These are phyloP conservation scores for Medicago lupulina DNA, from an alignment of 306 rosid species.

Conservation along the genomic window DNA sequence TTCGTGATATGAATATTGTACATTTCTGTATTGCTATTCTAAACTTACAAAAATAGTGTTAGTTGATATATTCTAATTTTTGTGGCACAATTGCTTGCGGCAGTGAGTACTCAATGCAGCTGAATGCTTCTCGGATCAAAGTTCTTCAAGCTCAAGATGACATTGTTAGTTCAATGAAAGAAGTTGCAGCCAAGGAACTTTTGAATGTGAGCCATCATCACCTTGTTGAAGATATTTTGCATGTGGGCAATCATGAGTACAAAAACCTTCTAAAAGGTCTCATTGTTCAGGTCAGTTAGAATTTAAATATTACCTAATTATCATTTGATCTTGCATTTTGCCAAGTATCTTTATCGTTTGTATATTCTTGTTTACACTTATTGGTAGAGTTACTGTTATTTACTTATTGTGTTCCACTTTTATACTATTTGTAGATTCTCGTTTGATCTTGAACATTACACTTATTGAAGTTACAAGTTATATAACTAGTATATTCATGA, in stretches of 20 bases:
- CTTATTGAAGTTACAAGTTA: too few relatives aligned
- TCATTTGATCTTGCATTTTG: conserved; percentile 25
- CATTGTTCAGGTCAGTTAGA: conserved; percentile 77
- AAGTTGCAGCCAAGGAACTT: conserved; percentile 76
- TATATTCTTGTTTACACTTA: background rate
- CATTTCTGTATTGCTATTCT: conserved; percentile 4
- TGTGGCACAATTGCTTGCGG: conserved; percentile 41
- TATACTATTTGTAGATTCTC: background rate
- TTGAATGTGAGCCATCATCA: conserved; percentile 65
- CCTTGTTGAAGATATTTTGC: conserved; percentile 62
- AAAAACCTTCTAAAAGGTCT: conserved; percentile 75
- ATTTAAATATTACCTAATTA: conserved; percentile 1
- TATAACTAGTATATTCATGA: conserved; percentile 12
- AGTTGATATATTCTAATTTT: conserved; percentile 21
- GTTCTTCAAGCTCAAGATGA: conserved; percentile 99
- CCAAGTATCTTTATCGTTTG: background rate
- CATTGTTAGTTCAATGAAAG: conserved; percentile 82
- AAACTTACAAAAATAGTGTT: background rate
- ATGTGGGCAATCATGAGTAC: conserved; percentile 68
- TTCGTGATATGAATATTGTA: conserved; percentile 12
- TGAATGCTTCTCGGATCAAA: conserved; percentile 83
- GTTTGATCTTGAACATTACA: too few relatives aligned
- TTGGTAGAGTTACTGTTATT: conserved; percentile 2
- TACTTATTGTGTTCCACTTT: background rate
- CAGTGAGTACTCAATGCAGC: conserved; percentile 99